These are phyloP conservation scores for Rubroboletus pulcherrimus DNA, from an alignment of 768 basidiomycete genomes.

Conservation along the genomic window DNA sequence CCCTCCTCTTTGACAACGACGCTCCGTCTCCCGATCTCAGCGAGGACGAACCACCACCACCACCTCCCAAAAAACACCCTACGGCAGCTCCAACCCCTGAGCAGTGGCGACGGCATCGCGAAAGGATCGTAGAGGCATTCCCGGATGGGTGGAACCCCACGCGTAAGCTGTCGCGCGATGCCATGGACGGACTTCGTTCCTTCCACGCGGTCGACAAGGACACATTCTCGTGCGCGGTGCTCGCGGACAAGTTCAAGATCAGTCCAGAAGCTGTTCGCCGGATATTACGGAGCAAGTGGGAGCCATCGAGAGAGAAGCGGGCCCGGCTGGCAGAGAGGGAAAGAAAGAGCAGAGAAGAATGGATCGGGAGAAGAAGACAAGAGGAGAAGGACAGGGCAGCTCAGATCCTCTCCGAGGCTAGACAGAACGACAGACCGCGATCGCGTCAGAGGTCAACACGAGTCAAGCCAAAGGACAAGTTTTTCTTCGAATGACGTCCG, in stretches of 20 bases:
- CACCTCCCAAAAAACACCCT: constrained; percentile 17
- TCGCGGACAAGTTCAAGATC: constrained; percentile 76
- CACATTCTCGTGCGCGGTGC: constrained; percentile 58
- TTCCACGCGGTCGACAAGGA: constrained; percentile 62
- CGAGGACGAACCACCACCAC: constrained; percentile 32
- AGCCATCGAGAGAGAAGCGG: constrained; percentile 53
- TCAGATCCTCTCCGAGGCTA: constrained; percentile 29
- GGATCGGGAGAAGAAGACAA: constrained; percentile 35
- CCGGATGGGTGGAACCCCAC: constrained; percentile 75
- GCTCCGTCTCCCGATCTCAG: constrained; percentile 23
- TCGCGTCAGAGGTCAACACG: constrained; percentile 18
- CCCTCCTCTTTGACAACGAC: constrained; percentile 23
- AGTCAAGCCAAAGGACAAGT: constrained; percentile 31
- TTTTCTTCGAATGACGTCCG: constrained; percentile 40
- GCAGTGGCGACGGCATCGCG: constrained; percentile 49
- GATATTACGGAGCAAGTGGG: constrained; percentile 75
- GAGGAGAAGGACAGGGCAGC: constrained; percentile 40
- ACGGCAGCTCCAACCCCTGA: constrained; percentile 35
- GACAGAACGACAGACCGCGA: constrained; percentile 12
- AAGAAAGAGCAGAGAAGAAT: constrained; percentile 40
- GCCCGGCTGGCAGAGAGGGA: constrained; percentile 48
- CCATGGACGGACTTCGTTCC: constrained; percentile 75
- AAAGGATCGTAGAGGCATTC: constrained; percentile 48
- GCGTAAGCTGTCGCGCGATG: constrained; percentile 74
- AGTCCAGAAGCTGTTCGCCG: constrained; percentile 78